Percentiles rank a stretch among this genome's conserved stretches.
Conservation (phyloP, 2,329 filamentous ascomycete species). For the Sclerotinia subarctica region DNA sequence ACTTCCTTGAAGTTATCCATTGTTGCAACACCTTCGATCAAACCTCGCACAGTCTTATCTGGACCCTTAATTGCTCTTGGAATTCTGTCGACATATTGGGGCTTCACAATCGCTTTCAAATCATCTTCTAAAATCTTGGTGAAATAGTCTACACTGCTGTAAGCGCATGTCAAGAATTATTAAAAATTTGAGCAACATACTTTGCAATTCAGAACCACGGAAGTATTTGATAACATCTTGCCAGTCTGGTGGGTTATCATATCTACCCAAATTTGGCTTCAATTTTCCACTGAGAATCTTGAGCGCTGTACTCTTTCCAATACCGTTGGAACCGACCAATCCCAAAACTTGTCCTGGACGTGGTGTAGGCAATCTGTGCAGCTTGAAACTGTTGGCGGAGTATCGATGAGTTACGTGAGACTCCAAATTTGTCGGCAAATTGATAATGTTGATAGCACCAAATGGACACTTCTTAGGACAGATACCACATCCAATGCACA, state of each 20-base stretch:
- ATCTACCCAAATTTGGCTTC: slow-evolving; percentile 94
- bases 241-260: slow-evolving; percentile 97
- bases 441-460: slow-evolving; percentile 99
- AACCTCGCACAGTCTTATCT: slow-evolving; percentile 72
- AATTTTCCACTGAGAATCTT: slow-evolving; percentile 98
- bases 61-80: slow-evolving; percentile 84
- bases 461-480: slow-evolving; percentile 99
- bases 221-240: slow-evolving; percentile 99
- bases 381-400: slow-evolving; percentile 99
- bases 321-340: slow-evolving; percentile 98
- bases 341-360: slow-evolving; percentile 92
- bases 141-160: slow-evolving; percentile 73
- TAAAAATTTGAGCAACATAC: slow-evolving; percentile 49
- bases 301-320: slow-evolving; percentile 98
- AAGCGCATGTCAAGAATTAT: slow-evolving; percentile 10
- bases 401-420: slow-evolving; percentile 97
- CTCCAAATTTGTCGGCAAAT: slow-evolving; percentile 98
- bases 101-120: slow-evolving; percentile 96
- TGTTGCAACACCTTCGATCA: slow-evolving; percentile 73
- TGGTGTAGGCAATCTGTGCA: slow-evolving; percentile 93
- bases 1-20: slow-evolving; percentile 81
- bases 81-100: slow-evolving; percentile 96
- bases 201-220: slow-evolving; percentile 94
- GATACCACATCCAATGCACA: slow-evolving; percentile 98
- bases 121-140: slow-evolving; percentile 97